These are phyloP conservation scores for Solidago caesia DNA, from an alignment of 129 eudicot genomes.

Conservation along the genomic window DNA sequence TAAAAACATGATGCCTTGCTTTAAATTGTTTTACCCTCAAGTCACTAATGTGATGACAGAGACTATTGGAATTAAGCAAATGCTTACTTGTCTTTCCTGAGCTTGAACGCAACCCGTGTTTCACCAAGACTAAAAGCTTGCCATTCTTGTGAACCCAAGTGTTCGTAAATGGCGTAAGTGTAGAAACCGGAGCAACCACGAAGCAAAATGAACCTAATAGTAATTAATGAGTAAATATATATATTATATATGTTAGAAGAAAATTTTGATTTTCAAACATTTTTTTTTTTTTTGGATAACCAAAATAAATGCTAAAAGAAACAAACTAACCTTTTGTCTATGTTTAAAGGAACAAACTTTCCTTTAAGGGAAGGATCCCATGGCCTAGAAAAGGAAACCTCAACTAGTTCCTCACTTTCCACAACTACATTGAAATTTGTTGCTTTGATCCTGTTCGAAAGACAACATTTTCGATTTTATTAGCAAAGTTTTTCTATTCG, in stretches of 20 bases:
- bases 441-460: conserved; percentile 50
- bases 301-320: neutral
- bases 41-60: too few species aligned
- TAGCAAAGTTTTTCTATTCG: too few species aligned
- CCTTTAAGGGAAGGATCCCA: conserved; percentile 87
- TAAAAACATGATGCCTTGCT: too few species aligned
- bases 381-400: conserved; percentile 78
- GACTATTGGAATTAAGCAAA: too few species aligned
- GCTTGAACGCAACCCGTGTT: conserved; percentile 94
- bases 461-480: neutral
- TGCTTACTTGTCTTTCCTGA: conserved; percentile 71
- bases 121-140: conserved; percentile 86
- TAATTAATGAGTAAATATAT: neutral
- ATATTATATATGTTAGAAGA: conserved; percentile 4
- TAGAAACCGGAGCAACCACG: conserved; percentile 95
- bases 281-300: neutral
- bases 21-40: too few species aligned
- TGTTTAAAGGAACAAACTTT: conserved; percentile 73
- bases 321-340: conserved; percentile 78
- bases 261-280: neutral
- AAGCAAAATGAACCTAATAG: conserved; percentile 69
- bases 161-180: conserved; percentile 90
- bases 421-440: conserved; percentile 60
- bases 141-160: conserved; percentile 81
- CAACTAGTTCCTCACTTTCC: conserved; percentile 76